Conservation (phyloP, 768 basidiomycete species). For the Boletus barrowsii region DNA sequence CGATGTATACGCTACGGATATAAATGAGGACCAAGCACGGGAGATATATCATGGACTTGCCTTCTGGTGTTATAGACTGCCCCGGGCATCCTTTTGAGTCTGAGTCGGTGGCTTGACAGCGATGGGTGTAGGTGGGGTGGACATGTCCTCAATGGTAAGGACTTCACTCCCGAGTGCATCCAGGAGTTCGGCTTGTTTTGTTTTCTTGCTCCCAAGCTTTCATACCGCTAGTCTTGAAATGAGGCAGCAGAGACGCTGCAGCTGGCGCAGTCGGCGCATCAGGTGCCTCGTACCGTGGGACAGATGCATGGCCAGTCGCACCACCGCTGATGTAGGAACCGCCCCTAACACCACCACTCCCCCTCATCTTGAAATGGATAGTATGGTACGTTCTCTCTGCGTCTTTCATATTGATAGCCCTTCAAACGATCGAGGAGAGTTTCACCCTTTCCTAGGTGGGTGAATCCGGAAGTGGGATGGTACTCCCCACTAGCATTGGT, state of each 20-base stretch:
- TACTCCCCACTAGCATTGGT: no score
- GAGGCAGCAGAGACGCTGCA: constrained; percentile 57
- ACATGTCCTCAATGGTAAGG: constrained; percentile 50
- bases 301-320: constrained; percentile 64
- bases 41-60: constrained; percentile 36
- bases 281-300: constrained; percentile 70
- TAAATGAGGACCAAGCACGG: background rate
- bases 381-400: no score
- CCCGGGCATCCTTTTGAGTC: constrained; percentile 47
- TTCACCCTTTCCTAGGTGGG: no score
- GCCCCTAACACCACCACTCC: constrained; percentile 40
- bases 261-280: constrained; percentile 45
- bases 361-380: no score
- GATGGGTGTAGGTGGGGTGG: constrained; percentile 50
- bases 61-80: constrained; percentile 69
- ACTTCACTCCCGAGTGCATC: constrained; percentile 84
- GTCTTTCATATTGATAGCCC: no score
- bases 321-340: constrained; percentile 66
- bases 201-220: constrained; percentile 93
- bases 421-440: no score
- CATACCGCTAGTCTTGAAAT: constrained; percentile 96
- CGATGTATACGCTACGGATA: constrained; percentile 70
- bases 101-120: constrained; percentile 44
- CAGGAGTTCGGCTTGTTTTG: constrained; percentile 81
- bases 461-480: no score